phyloP scores from a whole-genome alignment of 257 asterid species.

The Plantago major region DNA sequence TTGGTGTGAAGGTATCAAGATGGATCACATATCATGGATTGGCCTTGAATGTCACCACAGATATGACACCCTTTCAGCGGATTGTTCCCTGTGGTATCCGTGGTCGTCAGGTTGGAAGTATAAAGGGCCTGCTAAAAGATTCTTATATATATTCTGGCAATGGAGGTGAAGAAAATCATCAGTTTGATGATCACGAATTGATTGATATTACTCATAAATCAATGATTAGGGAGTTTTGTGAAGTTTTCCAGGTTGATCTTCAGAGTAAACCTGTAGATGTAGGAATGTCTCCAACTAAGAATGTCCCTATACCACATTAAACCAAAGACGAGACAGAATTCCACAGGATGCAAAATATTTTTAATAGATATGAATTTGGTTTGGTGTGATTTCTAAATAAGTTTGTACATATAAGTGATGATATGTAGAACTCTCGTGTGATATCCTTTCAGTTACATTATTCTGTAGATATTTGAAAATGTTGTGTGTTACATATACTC shows the following conservation, averaged over 20 bases:
- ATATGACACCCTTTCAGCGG: slow-evolving; percentile 48
- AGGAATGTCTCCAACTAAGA: neutral
- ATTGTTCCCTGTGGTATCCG: slow-evolving; percentile 83
- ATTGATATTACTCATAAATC: slow-evolving; percentile 44
- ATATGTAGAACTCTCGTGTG: too few relatives aligned
- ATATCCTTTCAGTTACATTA: too few relatives aligned
- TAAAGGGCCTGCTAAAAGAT: slow-evolving; percentile 45
- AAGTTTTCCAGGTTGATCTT: slow-evolving; percentile 65
- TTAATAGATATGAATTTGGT: too few relatives aligned
- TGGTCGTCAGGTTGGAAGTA: slow-evolving; percentile 71
- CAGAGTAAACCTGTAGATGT: slow-evolving; percentile 16
- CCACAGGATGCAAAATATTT: neutral
- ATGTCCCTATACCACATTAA: neutral
- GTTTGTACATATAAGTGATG: too few relatives aligned
- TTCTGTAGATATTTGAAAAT: too few relatives aligned
- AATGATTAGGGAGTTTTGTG: slow-evolving; percentile 51
- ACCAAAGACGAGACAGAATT: neutral
- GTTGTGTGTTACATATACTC: too few relatives aligned
- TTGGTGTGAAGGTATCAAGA: slow-evolving; percentile 65
- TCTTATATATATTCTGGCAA: slow-evolving; percentile 1
- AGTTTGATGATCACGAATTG: slow-evolving; percentile 35
- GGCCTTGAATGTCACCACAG: slow-evolving; percentile 76
- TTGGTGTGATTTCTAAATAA: too few relatives aligned
- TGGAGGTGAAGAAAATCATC: slow-evolving; percentile 16
- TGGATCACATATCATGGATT: slow-evolving; percentile 86